Conservation (phyloP, 2,329 filamentous ascomycete species). For the Colletotrichum lini region DNA sequence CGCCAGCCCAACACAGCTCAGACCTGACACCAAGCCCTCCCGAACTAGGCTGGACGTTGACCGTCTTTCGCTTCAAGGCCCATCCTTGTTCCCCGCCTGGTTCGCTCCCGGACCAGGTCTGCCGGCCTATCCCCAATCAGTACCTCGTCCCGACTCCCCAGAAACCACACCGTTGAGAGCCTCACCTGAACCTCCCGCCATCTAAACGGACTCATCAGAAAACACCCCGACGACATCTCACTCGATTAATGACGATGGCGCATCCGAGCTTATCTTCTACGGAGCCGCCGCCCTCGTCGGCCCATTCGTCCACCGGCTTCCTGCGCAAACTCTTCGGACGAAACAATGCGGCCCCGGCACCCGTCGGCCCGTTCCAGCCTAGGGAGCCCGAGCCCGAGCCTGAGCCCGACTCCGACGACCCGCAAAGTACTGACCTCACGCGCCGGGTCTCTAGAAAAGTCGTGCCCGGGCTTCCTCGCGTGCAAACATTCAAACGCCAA, state of each 20-base stretch:
- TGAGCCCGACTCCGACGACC: slow-evolving; percentile 47
- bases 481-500: slow-evolving; percentile 86
- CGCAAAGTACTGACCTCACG: slow-evolving; percentile 53
- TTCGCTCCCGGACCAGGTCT: slow-evolving; percentile 35
- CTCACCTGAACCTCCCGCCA: slow-evolving; percentile 24
- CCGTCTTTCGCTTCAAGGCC: slow-evolving; percentile 43
- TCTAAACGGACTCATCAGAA: slow-evolving; percentile 19
- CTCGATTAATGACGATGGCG: slow-evolving; percentile 26
- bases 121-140: slow-evolving; percentile 40
- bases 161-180: slow-evolving; percentile 40
- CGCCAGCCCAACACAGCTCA: slow-evolving; percentile 36
- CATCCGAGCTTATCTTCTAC: slow-evolving; percentile 31
- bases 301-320: slow-evolving; percentile 32
- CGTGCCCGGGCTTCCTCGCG: slow-evolving; percentile 83
- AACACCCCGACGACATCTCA: slow-evolving; percentile 15
- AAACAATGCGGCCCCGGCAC: slow-evolving; percentile 35
- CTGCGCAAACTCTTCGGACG: slow-evolving; percentile 42
- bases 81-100: slow-evolving; percentile 42
- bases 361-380: slow-evolving; percentile 33
- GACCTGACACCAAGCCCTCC: slow-evolving; percentile 31
- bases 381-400: slow-evolving; percentile 39
- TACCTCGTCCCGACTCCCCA: slow-evolving; percentile 22
- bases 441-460: slow-evolving; percentile 70
- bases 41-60: slow-evolving; percentile 38
- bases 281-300: slow-evolving; percentile 34